Evolutionary conservation across 106 monocot species (phyloP).

Genomic region (Dactylorhiza incarnata): DNA sequence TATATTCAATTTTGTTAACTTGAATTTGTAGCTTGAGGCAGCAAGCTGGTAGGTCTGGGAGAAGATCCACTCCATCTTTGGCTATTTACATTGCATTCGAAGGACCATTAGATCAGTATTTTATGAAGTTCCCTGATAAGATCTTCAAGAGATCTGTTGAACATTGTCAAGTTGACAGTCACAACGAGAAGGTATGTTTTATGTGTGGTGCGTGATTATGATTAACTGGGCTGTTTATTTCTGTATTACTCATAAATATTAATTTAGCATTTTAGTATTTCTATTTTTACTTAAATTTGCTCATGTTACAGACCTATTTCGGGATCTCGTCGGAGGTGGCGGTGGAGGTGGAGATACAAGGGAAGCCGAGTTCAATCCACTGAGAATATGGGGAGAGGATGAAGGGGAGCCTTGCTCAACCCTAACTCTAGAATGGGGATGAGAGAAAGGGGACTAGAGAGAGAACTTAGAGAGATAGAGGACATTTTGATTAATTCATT

Average conservation of each 20-base stretch:
- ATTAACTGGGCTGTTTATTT: neutral
- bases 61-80: slow-evolving; percentile 62
- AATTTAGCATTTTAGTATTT: neutral
- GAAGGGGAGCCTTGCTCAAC: too few species aligned
- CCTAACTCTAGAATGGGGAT: too few species aligned
- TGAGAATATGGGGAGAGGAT: too few species aligned
- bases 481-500: too few species aligned
- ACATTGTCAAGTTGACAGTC: slow-evolving; percentile 68
- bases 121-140: slow-evolving; percentile 86
- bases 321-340: too few species aligned
- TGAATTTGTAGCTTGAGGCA: slow-evolving; percentile 81
- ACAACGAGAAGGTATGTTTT: slow-evolving; percentile 65
- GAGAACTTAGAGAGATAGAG: too few species aligned
- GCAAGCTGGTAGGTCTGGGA: slow-evolving; percentile 97
- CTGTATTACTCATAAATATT: neutral
- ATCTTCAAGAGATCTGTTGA: slow-evolving; percentile 65
- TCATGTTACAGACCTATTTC: neutral
- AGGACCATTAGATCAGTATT: slow-evolving; percentile 95
- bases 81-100: slow-evolving; percentile 96
- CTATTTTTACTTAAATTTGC: neutral
- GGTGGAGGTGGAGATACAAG: too few species aligned
- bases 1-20: slow-evolving; percentile 6
- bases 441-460: too few species aligned
- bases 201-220: neutral
- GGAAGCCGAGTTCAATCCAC: too few species aligned